phyloP scores from a whole-genome alignment of 192 early-diverging fungal species.

The Backusella circina region DNA sequence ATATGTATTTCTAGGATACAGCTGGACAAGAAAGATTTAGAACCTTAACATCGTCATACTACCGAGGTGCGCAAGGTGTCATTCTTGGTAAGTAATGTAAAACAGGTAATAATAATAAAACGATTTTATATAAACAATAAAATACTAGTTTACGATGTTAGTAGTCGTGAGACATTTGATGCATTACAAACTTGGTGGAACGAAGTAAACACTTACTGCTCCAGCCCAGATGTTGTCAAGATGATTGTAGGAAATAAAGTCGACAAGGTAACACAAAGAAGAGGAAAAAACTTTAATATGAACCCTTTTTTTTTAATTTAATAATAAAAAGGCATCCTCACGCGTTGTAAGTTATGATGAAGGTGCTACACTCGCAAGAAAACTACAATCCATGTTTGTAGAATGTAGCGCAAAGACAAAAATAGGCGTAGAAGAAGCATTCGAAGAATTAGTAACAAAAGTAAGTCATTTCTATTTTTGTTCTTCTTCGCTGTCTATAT shows the following conservation, averaged over 20 bases:
- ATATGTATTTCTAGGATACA: constrained; percentile 73
- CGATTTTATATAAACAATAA: not conserved
- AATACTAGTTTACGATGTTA: constrained; percentile 91
- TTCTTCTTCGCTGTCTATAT: no score
- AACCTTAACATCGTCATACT: constrained; percentile 96
- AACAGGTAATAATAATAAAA: not conserved
- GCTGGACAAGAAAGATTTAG: constrained; percentile 99
- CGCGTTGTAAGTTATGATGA: constrained; percentile 82
- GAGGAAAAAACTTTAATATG: constrained; percentile 18
- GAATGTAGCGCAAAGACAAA: constrained; percentile 97
- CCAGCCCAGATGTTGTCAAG: constrained; percentile 84
- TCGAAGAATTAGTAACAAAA: constrained; percentile 92
- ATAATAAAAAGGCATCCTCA: constrained; percentile 39
- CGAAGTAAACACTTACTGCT: constrained; percentile 91
- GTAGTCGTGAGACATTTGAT: constrained; percentile 90
- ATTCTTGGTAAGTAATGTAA: constrained; percentile 70
- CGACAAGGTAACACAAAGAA: constrained; percentile 72
- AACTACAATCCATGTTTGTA: constrained; percentile 89
- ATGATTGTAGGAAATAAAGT: constrained; percentile 99
- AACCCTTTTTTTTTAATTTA: not conserved
- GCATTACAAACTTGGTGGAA: constrained; percentile 93
- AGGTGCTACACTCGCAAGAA: constrained; percentile 86
- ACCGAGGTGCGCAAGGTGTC: constrained; percentile 96
- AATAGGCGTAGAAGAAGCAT: constrained; percentile 88
- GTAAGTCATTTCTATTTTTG: constrained; percentile 32